Evolutionary conservation across 208 protist species (phyloP).

Genomic region (Crithidia bombi): DNA sequence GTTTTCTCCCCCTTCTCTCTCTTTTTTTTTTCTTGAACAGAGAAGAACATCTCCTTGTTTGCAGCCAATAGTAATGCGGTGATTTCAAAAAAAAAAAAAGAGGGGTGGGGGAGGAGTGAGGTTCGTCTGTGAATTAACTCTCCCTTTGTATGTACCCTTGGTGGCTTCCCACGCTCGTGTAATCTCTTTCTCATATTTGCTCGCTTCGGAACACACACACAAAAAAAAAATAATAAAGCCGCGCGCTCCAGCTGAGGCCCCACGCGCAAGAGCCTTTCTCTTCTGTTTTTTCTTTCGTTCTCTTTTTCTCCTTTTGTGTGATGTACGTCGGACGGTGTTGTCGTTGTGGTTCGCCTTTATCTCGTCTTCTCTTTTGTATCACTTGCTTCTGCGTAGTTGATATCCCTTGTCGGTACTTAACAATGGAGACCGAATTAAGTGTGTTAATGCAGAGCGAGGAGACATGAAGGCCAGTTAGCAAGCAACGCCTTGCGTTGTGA

Average conservation of each 20-base stretch:
- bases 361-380: conserved; percentile 11
- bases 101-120: not conserved
- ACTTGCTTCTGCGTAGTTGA: conserved; percentile 17
- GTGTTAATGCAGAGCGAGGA: not conserved
- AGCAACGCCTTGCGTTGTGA: too few relatives aligned
- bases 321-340: conserved; percentile 15
- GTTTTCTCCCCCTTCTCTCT: not conserved
- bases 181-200: conserved; percentile 2
- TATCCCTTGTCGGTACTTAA: conserved; percentile 5
- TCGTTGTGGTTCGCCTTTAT: conserved; percentile 10
- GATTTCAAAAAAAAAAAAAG: not conserved
- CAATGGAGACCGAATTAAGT: not conserved
- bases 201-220: not conserved
- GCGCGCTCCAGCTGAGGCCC: not conserved
- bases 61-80: not conserved
- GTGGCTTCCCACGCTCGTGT: conserved; percentile 9
- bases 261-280: not conserved
- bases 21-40: not conserved
- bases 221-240: not conserved
- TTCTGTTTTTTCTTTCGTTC: conserved; percentile 6
- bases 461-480: not conserved
- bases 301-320: conserved; percentile 1
- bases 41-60: not conserved
- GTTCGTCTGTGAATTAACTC: conserved; percentile 3
- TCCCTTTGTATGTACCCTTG: not conserved